Evolutionary conservation across 2,329 filamentous ascomycete genomes (phyloP).

Genomic region (Claviceps monticola): DNA sequence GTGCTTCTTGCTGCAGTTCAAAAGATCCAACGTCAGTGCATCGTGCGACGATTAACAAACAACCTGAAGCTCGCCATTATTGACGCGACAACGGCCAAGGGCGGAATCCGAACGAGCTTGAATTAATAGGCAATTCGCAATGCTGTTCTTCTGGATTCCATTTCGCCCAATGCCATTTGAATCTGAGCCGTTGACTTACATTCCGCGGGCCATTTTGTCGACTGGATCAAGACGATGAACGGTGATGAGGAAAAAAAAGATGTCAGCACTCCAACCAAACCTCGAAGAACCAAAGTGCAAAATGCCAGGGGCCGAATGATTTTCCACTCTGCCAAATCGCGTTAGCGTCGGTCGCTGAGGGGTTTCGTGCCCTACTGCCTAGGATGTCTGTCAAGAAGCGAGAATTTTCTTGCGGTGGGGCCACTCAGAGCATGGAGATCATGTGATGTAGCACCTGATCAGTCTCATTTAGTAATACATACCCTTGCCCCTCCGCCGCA

Average conservation of each 20-base stretch:
- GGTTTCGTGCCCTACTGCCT: constrained; percentile 22
- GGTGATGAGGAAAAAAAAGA: constrained; percentile 21
- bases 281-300: constrained; percentile 11
- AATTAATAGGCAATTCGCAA: background rate
- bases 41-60: background rate
- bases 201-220: constrained; percentile 52
- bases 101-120: background rate
- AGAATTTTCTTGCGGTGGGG: background rate
- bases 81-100: background rate
- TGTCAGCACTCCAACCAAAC: constrained; percentile 9
- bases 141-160: background rate
- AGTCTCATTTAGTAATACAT: background rate
- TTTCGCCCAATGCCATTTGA: background rate
- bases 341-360: constrained; percentile 15
- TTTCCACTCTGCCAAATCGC: constrained; percentile 13
- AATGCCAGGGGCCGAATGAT: constrained; percentile 17
- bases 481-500: background rate
- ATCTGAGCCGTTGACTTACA: constrained; percentile 27
- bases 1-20: constrained; percentile 77
- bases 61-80: background rate
- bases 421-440: background rate
- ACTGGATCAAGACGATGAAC: constrained; percentile 23
- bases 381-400: background rate
- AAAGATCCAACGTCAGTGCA: background rate
- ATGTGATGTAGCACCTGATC: constrained; percentile 6